phyloP scores from a whole-genome alignment of 2,329 filamentous ascomycete genomes.

The Grosmannia huntii region DNA sequence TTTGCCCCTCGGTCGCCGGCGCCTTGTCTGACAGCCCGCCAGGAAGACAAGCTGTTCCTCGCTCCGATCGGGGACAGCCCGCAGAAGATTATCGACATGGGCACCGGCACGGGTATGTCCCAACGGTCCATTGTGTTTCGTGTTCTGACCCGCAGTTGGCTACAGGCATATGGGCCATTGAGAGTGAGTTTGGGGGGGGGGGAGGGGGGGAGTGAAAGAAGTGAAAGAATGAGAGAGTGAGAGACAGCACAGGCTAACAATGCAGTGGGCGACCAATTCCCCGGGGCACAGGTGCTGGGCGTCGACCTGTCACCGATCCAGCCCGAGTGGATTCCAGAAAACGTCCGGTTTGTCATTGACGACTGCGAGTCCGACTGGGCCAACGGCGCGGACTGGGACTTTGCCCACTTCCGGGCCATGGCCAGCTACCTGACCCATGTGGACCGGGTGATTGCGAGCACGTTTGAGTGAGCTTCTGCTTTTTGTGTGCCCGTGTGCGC shows the following conservation, averaged over 20 bases:
- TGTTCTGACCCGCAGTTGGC: background rate
- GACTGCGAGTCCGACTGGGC: slow-evolving; percentile 48
- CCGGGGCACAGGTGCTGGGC: slow-evolving; percentile 26
- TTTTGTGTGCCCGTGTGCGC: no score
- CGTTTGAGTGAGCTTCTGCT: slow-evolving; percentile 18
- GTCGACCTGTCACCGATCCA: slow-evolving; percentile 34
- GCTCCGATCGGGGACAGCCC: slow-evolving; percentile 26
- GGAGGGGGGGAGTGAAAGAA: no score
- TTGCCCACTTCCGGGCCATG: slow-evolving; percentile 38
- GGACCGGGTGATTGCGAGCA: slow-evolving; percentile 28
- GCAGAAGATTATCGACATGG: slow-evolving; percentile 32
- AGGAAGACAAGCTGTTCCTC: slow-evolving; percentile 26
- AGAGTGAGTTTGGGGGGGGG: no score
- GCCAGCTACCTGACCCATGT: slow-evolving; percentile 39
- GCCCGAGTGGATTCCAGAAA: slow-evolving; percentile 39
- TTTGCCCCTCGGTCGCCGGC: background rate
- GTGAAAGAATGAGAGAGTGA: no score
- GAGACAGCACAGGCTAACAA: no score
- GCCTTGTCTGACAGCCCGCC: background rate
- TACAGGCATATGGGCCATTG: slow-evolving; percentile 24
- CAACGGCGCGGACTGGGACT: slow-evolving; percentile 39
- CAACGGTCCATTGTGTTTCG: background rate
- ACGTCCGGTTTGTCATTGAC: slow-evolving; percentile 50
- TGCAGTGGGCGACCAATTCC: slow-evolving; percentile 26
- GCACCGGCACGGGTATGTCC: slow-evolving; percentile 32